Evolutionary conservation across 805 yeast genomes (phyloP), one percentile per base, ranked within the genome.

Genomic region (Candida vartiovaarae): DNA sequence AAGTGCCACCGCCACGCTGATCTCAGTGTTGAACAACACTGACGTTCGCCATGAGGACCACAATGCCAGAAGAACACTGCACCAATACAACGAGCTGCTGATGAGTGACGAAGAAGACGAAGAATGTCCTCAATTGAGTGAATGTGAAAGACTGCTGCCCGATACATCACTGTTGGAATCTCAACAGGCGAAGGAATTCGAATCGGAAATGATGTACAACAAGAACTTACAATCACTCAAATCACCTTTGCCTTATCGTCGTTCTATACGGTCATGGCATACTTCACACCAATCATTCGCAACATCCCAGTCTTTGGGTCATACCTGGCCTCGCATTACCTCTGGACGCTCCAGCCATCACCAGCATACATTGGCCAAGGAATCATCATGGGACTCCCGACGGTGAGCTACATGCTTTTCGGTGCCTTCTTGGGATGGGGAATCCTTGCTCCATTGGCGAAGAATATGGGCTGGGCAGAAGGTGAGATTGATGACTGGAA

Each of bases 321-420:
- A 1, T 55, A 58, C 37, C 64, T 87, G 20, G 84, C 95, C 0
- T 56, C 65, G 23, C 63, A 70, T 15, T 85, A 86, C 63, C 71
- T 84, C 38, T 86, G 97, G 93, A 81, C 84, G 46, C 75, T 93
- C 47, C 96, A 93, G 61, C 96, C 96, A 0, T 88, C 96, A 0
- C 99, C 99, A 0, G 98, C 98, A 0, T 91, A 91, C 60, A 75
- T 93, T 32, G 99, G 99, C 3, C 99, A 91, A 63, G 99, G 99
- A 4, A 88, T 93, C 34, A 91, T 91, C 45, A 91, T 91, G 99
- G 99, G 99, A 0, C 67, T 89, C 6, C 86, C 90, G 2, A 89
- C 98, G 0, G 95, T 89, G 0, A 72, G 87, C 8, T 84, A 89
- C 49, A 91, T 91, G 99, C 65, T 91, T 35, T 74, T 88, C 52